Percentiles rank a stretch among this genome's conserved stretches.
Evolutionary conservation across 2,329 filamentous ascomycete genomes (phyloP).

Genomic region (Hypoxylon sp.): DNA sequence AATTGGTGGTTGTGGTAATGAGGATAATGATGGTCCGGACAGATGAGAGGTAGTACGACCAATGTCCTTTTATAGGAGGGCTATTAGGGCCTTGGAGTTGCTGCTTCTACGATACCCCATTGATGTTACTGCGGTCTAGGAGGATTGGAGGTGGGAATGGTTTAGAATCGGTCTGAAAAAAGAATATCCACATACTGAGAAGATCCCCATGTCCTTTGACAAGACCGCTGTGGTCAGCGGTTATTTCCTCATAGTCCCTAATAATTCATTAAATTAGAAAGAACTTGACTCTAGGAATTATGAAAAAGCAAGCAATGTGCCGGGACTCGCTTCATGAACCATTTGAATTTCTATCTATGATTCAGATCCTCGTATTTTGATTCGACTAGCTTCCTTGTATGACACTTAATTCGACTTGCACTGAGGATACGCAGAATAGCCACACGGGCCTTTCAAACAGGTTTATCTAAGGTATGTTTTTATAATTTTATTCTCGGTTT

Average conservation of each 20-base stretch:
- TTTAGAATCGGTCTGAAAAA: constrained; percentile 13
- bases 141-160: constrained; percentile 11
- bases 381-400: background rate
- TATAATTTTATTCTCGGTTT: background rate
- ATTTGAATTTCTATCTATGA: background rate
- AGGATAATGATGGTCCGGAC: constrained; percentile 33
- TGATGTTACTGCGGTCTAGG: constrained; percentile 23
- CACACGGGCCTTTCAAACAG: background rate
- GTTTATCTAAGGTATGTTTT: background rate
- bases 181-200: constrained; percentile 5
- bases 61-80: constrained; percentile 10
- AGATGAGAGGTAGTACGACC: constrained; percentile 20
- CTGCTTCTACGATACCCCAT: constrained; percentile 37
- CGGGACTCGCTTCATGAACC: background rate
- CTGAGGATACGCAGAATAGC: background rate
- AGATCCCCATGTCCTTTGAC: constrained; percentile 4
- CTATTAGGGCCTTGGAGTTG: constrained; percentile 8
- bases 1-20: constrained; percentile 13
- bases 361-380: background rate
- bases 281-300: constrained; percentile 25
- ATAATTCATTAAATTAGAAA: constrained; percentile 7
- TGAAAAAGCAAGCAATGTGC: background rate
- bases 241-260: constrained; percentile 8
- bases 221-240: constrained; percentile 5
- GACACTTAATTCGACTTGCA: background rate